phyloP scores from a whole-genome alignment of 2,329 filamentous ascomycete genomes.

The Aspergillus intermedius region DNA sequence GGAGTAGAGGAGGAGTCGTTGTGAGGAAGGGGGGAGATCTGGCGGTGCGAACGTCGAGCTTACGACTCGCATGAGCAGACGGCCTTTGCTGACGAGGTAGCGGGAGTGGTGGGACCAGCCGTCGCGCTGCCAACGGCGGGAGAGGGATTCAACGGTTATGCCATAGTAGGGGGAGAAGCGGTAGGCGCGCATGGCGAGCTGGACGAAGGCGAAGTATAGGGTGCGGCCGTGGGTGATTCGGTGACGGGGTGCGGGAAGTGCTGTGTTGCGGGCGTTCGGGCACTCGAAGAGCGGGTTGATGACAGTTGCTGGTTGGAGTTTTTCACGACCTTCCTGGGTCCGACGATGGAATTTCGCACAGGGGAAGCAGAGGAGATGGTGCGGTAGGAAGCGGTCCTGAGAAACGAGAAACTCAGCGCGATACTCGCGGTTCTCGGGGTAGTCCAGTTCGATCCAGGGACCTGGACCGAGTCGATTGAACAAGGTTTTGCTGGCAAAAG shows the following conservation, averaged over 20 bases:
- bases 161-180: constrained; percentile 45
- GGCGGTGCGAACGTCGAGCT: constrained; percentile 49
- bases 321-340: constrained; percentile 48
- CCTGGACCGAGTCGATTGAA: constrained; percentile 36
- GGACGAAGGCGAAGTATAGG: constrained; percentile 54
- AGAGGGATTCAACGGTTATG: constrained; percentile 41
- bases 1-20: constrained; percentile 53
- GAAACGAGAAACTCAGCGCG: constrained; percentile 47
- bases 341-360: constrained; percentile 52
- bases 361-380: constrained; percentile 54
- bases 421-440: constrained; percentile 40
- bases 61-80: constrained; percentile 53
- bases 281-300: constrained; percentile 54
- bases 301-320: constrained; percentile 47
- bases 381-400: constrained; percentile 47
- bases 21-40: constrained; percentile 45
- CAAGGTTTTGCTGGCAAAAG: constrained; percentile 45
- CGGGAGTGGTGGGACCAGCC: constrained; percentile 52
- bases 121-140: constrained; percentile 49
- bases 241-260: constrained; percentile 43
- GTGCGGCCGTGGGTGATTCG: constrained; percentile 50
- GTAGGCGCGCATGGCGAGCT: constrained; percentile 48
- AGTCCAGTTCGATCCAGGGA: constrained; percentile 35
- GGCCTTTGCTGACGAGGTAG: constrained; percentile 48
- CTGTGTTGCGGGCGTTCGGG: constrained; percentile 46